Evolutionary conservation across 2,329 filamentous ascomycete genomes (phyloP), one percentile per base, ranked within the genome.

Genomic region (Zymoseptoria pseudotritici): DNA sequence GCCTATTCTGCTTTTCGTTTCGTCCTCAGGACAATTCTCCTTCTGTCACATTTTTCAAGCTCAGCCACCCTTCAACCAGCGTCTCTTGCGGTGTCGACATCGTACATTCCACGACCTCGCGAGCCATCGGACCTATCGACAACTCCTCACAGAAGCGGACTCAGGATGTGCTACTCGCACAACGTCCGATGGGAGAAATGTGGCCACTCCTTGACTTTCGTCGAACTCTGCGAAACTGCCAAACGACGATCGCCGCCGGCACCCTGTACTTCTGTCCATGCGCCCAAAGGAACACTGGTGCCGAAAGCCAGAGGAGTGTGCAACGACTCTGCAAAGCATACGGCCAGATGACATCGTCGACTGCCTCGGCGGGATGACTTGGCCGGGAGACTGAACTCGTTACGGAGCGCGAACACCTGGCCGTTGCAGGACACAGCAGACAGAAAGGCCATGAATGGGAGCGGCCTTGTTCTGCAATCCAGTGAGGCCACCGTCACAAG

Each of bases 161-260:
- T 5, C 36, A 17, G 7, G 6, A 46, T 46, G 36, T 46, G 52
- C 52, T 53, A 26, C 8, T 53, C 52, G 52, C 52, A 58, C 56
- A 59, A 61, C 22, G 52, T 66, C 50, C 60, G 60, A 20, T 66
- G 62, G 61, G 60, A 64, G 52, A 58, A 59, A 24, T 66, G 64
- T 31, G 64, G 64, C 50, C 64, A 66, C 53, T 64, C 61, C 50
- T 58, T 57, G 3, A 61, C 63, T 4, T 54, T 64, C 19, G 61
- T 63, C 0, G 64, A 66, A 46, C 57, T 59, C 17, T 66, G 64
- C 52, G 19, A 36, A 17, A 54, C 60, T 4, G 64, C 64, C 17
- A 56, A 54, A 52, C 58, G 59, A 53, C 56, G 64, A 24, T 58
- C 57, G 19, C 64, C 64, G n/a, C 58, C 59, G 20, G 36, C 62